Evolutionary conservation across 495 filamentous ascomycete genomes (phyloP).

Genomic region (Astrothelium subdiscretum): DNA sequence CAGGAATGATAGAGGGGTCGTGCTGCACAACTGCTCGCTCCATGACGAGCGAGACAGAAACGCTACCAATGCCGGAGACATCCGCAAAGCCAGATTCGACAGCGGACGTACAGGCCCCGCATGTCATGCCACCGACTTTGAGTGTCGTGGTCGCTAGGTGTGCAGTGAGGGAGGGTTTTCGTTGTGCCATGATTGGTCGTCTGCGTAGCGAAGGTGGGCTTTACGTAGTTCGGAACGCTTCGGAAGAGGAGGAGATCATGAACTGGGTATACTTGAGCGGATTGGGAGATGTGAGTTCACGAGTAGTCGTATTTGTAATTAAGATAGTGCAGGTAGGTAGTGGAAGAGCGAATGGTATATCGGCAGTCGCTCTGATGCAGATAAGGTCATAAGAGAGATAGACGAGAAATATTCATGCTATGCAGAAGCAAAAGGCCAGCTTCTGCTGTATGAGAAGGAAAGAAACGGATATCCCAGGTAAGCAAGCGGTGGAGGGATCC

Average conservation of each 20-base stretch:
- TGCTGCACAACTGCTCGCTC: conserved; percentile 84
- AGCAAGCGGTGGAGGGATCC: neutral
- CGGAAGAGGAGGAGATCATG: neutral
- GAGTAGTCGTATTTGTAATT: neutral
- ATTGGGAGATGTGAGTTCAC: neutral
- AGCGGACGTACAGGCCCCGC: conserved; percentile 80
- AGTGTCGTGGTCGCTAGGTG: conserved; percentile 87
- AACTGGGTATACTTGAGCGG: neutral
- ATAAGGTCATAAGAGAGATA: neutral
- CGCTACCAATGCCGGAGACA: conserved; percentile 65
- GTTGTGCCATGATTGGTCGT: neutral
- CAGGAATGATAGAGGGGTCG: conserved; percentile 61
- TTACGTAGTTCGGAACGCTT: neutral
- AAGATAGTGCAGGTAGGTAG: neutral
- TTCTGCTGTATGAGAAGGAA: neutral
- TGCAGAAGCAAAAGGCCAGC: conserved; percentile 2
- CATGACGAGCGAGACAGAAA: conserved; percentile 87
- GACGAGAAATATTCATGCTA: neutral
- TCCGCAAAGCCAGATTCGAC: conserved; percentile 75
- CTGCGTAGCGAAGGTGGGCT: neutral
- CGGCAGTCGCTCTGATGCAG: neutral
- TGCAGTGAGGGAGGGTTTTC: conserved; percentile 18
- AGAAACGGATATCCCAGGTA: neutral
- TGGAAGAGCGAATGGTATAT: neutral
- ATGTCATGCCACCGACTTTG: conserved; percentile 87